phyloP scores from a whole-genome alignment of 2,329 filamentous ascomycete genomes.

The Aspergillus costaricaensis region DNA sequence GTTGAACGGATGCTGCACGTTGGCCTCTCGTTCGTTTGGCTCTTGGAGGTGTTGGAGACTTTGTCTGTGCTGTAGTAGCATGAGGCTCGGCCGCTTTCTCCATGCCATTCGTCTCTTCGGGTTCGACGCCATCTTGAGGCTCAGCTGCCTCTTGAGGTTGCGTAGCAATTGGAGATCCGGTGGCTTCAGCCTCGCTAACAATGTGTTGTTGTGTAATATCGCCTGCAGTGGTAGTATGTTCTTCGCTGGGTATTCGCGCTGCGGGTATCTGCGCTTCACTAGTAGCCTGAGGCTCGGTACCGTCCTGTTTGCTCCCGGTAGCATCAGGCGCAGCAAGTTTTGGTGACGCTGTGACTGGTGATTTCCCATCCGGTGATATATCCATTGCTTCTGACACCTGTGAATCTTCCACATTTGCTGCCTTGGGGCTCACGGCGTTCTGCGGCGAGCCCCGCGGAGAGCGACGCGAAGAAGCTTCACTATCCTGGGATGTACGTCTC shows the following conservation, averaged over 20 bases:
- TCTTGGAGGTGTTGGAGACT: not conserved
- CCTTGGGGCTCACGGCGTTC: not conserved
- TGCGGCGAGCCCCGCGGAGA: not conserved
- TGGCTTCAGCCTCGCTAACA: not conserved
- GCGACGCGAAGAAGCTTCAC: slow-evolving; percentile 1
- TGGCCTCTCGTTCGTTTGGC: slow-evolving; percentile 8
- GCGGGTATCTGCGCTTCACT: not conserved
- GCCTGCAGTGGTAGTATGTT: not conserved
- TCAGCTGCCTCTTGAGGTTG: not conserved
- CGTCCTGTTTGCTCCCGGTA: not conserved
- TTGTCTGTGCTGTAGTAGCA: not conserved
- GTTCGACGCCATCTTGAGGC: not conserved
- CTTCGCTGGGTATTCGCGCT: not conserved
- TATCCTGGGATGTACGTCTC: slow-evolving; percentile 6
- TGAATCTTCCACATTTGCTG: not conserved
- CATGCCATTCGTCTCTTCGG: not conserved
- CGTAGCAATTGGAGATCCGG: not conserved
- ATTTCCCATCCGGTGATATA: not conserved
- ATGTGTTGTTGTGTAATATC: not conserved
- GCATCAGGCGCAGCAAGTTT: not conserved
- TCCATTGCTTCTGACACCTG: slow-evolving; percentile 2
- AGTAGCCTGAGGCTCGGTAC: not conserved
- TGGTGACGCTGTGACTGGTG: not conserved
- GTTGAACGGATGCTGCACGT: slow-evolving; percentile 8
- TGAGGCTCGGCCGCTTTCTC: not conserved